A percentile compares a stretch with the other conserved stretches of the same genome.
phyloP scores from a whole-genome alignment of 768 basidiomycete genomes.

The Lyophyllum shimeji region DNA sequence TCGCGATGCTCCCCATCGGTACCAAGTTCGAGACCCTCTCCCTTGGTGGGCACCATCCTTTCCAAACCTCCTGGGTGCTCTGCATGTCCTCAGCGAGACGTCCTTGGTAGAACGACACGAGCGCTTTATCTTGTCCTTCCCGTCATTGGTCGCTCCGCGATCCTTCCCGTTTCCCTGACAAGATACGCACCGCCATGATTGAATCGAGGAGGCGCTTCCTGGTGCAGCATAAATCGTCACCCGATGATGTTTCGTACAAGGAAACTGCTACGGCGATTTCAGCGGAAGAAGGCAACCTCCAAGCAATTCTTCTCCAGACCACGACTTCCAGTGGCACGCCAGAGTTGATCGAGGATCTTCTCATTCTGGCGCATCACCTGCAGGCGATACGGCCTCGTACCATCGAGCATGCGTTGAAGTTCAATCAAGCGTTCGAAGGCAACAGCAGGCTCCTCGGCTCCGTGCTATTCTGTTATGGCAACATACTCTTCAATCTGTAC shows the following conservation, averaged over 20 bases:
- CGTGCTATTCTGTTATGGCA: not conserved
- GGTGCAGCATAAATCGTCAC: slow-evolving; percentile 5
- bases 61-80: not conserved
- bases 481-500: not conserved
- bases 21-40: slow-evolving; percentile 10
- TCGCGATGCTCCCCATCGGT: slow-evolving; percentile 27
- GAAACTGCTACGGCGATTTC: not conserved
- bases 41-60: slow-evolving; percentile 12
- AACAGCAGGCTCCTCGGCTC: not conserved
- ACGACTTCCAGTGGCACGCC: not conserved
- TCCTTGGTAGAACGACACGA: slow-evolving; percentile 1
- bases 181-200: slow-evolving; percentile 8
- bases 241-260: slow-evolving; percentile 10
- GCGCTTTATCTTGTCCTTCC: slow-evolving; percentile 16
- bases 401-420: not conserved
- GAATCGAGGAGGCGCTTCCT: slow-evolving; percentile 14
- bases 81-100: slow-evolving; percentile 4
- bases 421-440: not conserved
- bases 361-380: not conserved
- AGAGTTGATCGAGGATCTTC: not conserved
- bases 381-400: not conserved
- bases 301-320: not conserved
- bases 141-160: slow-evolving; percentile 20
- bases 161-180: slow-evolving; percentile 4
- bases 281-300: not conserved